These are phyloP conservation scores for Globisporangium irregulare DNA, from an alignment of 352 stramenopile species.

Conservation along the genomic window DNA sequence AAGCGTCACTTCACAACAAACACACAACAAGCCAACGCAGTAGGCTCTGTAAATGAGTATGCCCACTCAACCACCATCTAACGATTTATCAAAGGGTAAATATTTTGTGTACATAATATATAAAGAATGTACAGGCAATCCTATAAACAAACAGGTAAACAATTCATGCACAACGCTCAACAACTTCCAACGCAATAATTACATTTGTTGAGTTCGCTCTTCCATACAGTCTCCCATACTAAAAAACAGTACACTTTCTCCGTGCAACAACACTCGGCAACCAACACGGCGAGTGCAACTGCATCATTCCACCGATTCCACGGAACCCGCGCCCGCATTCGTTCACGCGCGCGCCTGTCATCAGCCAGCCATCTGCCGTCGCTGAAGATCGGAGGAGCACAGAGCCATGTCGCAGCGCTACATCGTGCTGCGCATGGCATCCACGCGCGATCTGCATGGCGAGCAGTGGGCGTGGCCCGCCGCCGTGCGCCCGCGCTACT, in stretches of 20 bases:
- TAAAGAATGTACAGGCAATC: not conserved
- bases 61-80: too few species aligned
- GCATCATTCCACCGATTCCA: slow-evolving; percentile 5
- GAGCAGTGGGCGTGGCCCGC: slow-evolving; percentile 15
- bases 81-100: too few species aligned
- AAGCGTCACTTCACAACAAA: not conserved
- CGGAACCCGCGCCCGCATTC: not conserved
- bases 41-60: not conserved
- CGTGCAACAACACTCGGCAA: not conserved
- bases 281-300: not conserved
- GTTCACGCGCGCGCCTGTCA: not conserved
- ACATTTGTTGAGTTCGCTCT: not conserved
- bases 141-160: not conserved
- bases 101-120: too few species aligned
- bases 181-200: not conserved
- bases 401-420: slow-evolving; percentile 40
- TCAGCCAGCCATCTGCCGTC: not conserved
- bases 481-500: slow-evolving; percentile 15
- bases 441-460: slow-evolving; percentile 31
- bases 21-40: not conserved
- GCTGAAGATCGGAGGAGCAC: not conserved
- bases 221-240: not conserved
- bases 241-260: not conserved
- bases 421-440: slow-evolving; percentile 47
- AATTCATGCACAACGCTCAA: not conserved